phyloP scores from a whole-genome alignment of 2,329 filamentous ascomycete genomes.

The Cercospora sp. region DNA sequence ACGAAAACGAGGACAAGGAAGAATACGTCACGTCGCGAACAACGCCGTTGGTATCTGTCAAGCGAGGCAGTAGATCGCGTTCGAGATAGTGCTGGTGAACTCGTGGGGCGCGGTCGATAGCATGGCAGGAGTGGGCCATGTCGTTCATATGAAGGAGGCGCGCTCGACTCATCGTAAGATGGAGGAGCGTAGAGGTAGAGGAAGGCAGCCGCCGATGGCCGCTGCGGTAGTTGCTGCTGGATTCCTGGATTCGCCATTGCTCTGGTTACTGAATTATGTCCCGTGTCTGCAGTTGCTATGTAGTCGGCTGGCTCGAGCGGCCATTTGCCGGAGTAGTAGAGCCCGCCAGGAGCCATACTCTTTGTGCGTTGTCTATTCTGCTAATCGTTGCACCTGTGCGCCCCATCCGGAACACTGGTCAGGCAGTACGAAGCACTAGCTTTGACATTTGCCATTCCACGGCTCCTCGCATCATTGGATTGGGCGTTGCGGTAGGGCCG shows the following conservation, averaged over 20 bases:
- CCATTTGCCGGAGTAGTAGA: neutral
- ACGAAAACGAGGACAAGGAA: constrained; percentile 1
- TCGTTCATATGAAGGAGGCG: constrained; percentile 12
- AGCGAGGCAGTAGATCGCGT: neutral
- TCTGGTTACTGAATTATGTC: neutral
- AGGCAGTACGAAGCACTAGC: neutral
- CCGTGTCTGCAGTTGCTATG: neutral
- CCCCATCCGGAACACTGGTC: neutral
- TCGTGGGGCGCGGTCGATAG: neutral
- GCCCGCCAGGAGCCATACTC: neutral
- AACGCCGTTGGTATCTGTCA: neutral
- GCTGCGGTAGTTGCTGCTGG: neutral
- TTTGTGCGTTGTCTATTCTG: neutral
- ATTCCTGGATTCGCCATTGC: neutral
- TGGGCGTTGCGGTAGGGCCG: constrained; percentile 12
- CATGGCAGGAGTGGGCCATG: constrained; percentile 2
- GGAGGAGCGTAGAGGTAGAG: constrained; percentile 12
- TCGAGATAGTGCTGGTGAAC: neutral
- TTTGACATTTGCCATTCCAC: neutral
- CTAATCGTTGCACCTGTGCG: neutral
- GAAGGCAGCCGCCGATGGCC: constrained; percentile 7
- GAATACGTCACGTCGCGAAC: neutral
- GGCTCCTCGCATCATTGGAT: neutral
- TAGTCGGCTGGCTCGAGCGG: neutral
- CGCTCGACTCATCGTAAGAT: constrained; percentile 1